A percentile compares a stretch with the other conserved stretches of the same genome.
Conservation (phyloP, 139 green algal genomes). For the Chlorella sorokiniana region DNA sequence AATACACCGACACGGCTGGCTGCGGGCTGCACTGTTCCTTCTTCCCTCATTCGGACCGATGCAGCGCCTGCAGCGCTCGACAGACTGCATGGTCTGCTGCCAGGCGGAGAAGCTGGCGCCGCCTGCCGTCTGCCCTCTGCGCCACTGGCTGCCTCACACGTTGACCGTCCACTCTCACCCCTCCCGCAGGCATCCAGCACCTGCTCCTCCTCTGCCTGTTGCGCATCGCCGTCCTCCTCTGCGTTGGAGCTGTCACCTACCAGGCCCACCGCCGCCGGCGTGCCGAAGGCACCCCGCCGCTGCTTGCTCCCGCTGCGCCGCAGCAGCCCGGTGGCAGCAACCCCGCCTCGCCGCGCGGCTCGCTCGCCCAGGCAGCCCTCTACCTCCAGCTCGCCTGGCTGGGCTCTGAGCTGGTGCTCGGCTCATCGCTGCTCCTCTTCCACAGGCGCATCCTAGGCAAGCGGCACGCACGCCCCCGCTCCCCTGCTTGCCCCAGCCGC, state of each 20-base stretch:
- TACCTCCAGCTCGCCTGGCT: conserved; percentile 34
- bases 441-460: background rate
- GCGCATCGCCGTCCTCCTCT: conserved; percentile 10
- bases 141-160: background rate
- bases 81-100: background rate
- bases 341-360: background rate
- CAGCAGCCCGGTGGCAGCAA: background rate
- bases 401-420: conserved; percentile 25
- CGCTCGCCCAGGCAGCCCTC: conserved; percentile 14
- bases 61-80: background rate
- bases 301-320: background rate
- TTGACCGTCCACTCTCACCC: no score
- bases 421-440: conserved; percentile 11
- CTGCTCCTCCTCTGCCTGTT: conserved; percentile 16
- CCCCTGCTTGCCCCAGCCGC: background rate
- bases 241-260: background rate
- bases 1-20: no score
- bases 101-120: background rate
- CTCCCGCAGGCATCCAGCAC: conserved; percentile 18
- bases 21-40: no score
- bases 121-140: background rate
- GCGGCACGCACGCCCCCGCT: background rate
- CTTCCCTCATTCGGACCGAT: no score
- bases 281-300: no score
- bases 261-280: background rate